Evolutionary conservation across 345 rosid genomes (phyloP), one percentile per base, ranked within the genome.

Genomic region (Populus deltoides): DNA sequence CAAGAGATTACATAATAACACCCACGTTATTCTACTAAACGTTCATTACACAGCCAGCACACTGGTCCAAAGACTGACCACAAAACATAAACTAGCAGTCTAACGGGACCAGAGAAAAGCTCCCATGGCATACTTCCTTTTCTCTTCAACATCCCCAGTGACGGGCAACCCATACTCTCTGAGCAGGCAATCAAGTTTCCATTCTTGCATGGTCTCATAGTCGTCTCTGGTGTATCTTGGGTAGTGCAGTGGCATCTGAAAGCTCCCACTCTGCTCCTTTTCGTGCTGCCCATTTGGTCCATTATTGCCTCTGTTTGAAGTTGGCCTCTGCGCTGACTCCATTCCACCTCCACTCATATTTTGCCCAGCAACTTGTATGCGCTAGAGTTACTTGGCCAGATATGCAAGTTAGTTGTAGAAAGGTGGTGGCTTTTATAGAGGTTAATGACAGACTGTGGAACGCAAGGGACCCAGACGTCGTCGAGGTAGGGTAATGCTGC

Each of bases 111-210:
- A 78, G 5, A 82, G 75, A 47, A 77, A 80, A 43, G 82, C 72
- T 38, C 81, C 78, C 11, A 72, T 73, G 70, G 74, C 76, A 49
- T 77, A 80, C 62, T 73, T 80, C 81, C 85, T 69, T 72, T 76
- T 79, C 67, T 70, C 49, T 3, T 74, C 79, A 7, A 83, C 63
- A 16, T 29, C n/a, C 15, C 67, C 76, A 8, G 15, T 9, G 31
- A n/a, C 15, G 0, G 67, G n/a, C 38, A 38, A 35, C 18, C 68
- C 47, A 7, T 73, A 55, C 13, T 73, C 33, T 3, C 35, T 55
- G 1, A 73, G 76, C 7, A 36, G 31, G 16, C 20, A 18, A 73
- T 73, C 68, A 1, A 35, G 67, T 24, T 11, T 24, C 51, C 66
- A 7, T 17, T 73, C 51, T 0, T n/a, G 20, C 67, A 57, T 57